Evolutionary conservation across 768 basidiomycete genomes (phyloP).

Genomic region (Boletus edulis): DNA sequence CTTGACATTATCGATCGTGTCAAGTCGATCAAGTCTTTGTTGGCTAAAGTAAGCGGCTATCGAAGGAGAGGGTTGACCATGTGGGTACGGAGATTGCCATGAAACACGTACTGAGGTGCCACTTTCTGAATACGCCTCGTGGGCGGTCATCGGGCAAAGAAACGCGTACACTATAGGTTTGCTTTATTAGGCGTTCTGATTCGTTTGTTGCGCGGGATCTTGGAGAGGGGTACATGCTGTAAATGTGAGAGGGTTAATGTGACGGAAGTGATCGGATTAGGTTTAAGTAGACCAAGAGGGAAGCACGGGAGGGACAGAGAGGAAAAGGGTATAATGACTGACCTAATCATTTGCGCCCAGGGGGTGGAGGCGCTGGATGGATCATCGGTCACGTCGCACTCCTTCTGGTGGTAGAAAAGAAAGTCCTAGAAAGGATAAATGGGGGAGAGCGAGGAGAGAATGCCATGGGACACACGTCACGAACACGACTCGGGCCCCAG

Average conservation of each 20-base stretch:
- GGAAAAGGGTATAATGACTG: conserved; percentile 22
- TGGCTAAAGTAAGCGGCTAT: conserved; percentile 85
- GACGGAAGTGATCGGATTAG: conserved; percentile 27
- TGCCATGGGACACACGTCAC: conserved; percentile 34
- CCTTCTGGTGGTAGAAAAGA: conserved; percentile 54
- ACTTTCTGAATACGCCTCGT: conserved; percentile 44
- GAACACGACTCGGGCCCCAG: conserved; percentile 79
- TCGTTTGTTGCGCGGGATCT: conserved; percentile 38
- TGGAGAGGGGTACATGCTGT: conserved; percentile 39
- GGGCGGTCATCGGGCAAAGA: conserved; percentile 43
- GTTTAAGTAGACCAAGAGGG: conserved; percentile 30
- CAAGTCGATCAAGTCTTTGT: conserved; percentile 65
- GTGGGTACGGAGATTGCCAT: conserved; percentile 30
- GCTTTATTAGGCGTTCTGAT: conserved; percentile 49
- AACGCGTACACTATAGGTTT: conserved; percentile 52
- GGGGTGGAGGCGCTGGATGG: conserved; percentile 53
- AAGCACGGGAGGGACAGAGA: conserved; percentile 4
- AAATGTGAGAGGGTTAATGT: conserved; percentile 13
- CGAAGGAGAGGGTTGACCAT: conserved; percentile 7
- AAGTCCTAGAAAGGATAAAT: conserved; percentile 41
- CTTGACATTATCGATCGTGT: conserved; percentile 68
- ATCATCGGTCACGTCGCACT: conserved; percentile 40
- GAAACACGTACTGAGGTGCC: conserved; percentile 49
- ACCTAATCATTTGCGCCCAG: conserved; percentile 77
- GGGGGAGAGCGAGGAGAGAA: neutral